These are phyloP conservation scores for Zasmidium citrigriseum DNA, from an alignment of 2,329 filamentous ascomycete genomes.

Conservation along the genomic window DNA sequence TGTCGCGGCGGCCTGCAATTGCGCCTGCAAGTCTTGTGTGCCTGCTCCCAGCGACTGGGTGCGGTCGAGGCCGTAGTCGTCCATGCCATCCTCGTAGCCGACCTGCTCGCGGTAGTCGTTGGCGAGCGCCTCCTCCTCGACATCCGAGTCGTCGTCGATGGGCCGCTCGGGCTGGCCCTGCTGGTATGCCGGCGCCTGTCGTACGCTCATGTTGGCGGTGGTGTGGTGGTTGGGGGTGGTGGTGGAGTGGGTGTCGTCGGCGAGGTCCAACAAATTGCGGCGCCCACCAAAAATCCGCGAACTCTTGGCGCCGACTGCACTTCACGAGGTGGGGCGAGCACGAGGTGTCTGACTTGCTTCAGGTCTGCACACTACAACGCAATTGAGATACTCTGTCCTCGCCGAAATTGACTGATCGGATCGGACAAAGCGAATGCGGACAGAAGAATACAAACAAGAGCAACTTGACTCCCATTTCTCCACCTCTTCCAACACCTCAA, in stretches of 20 bases:
- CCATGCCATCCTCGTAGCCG: constrained; percentile 78
- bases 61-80: constrained; percentile 67
- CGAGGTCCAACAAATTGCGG: background rate
- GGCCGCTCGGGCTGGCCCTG: constrained; percentile 40
- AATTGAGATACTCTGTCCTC: too few species aligned
- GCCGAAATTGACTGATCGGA: too few species aligned
- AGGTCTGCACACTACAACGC: background rate
- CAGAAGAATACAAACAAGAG: too few species aligned
- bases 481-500: background rate
- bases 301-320: background rate
- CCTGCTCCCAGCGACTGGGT: constrained; percentile 64
- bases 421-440: too few species aligned
- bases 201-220: constrained; percentile 37
- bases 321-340: background rate
- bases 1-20: constrained; percentile 86
- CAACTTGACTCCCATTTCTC: background rate
- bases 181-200: constrained; percentile 42
- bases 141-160: constrained; percentile 69
- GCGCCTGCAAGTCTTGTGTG: constrained; percentile 88
- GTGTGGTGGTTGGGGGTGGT: constrained; percentile 1
- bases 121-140: constrained; percentile 92
- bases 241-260: background rate
- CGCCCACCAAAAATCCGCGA: background rate
- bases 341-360: background rate
- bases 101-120: constrained; percentile 97